Evolutionary conservation across 75 land plant genomes (phyloP).

Genomic region (Cryptomeria japonica): DNA sequence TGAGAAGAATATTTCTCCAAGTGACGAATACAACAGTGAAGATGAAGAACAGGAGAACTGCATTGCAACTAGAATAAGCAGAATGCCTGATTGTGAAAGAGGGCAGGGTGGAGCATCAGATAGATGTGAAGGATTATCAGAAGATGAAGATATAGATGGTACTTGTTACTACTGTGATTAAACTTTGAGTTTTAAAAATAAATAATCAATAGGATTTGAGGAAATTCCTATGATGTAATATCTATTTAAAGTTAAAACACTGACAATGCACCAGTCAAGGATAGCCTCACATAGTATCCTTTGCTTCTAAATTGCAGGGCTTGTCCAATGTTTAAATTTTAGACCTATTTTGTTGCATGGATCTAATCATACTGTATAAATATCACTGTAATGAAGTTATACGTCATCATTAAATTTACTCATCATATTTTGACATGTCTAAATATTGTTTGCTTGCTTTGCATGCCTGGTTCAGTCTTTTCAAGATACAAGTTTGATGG

Average conservation of each 20-base stretch:
- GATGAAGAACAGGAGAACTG: conserved; percentile 16
- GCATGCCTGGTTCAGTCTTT: not conserved
- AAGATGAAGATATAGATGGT: conserved; percentile 21
- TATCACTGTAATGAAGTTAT: not conserved
- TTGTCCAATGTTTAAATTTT: not conserved
- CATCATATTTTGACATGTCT: not conserved
- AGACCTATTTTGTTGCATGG: not conserved
- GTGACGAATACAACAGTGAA: conserved; percentile 31
- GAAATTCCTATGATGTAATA: not conserved
- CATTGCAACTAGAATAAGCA: not conserved
- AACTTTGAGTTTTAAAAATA: not conserved
- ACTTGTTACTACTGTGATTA: not conserved
- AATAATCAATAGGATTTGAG: not conserved
- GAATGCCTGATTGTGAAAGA: not conserved
- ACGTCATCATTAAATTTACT: not conserved
- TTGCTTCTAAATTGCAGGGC: not conserved
- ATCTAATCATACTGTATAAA: not conserved
- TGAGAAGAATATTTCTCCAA: conserved; percentile 16
- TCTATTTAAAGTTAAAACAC: not conserved
- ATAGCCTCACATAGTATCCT: not conserved
- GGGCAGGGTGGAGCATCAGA: not conserved
- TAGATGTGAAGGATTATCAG: conserved; percentile 5
- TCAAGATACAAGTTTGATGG: conserved; percentile 30
- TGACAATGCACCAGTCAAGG: not conserved
- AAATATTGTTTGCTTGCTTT: not conserved